Evolutionary conservation across 2,329 filamentous ascomycete species (phyloP).

Genomic region (Beauveria brongniartii): DNA sequence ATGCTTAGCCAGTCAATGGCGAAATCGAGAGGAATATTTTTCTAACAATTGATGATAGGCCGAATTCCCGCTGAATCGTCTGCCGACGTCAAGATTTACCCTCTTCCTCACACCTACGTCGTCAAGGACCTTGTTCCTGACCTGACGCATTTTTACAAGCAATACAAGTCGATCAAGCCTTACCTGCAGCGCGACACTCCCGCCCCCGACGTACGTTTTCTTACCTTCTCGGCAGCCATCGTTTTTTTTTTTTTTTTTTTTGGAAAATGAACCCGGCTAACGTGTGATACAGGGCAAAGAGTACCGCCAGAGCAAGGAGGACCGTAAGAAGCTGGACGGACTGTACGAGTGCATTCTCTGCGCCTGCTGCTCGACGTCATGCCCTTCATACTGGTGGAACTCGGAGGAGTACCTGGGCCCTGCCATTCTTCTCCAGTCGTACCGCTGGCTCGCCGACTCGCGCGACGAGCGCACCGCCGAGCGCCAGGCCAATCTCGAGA

Average conservation of each 20-base stretch:
- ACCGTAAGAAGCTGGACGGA: conserved; percentile 94
- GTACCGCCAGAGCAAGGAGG: conserved; percentile 80
- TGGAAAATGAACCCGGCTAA: neutral
- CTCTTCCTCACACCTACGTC: conserved; percentile 95
- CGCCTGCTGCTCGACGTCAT: conserved; percentile 97
- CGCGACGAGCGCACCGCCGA: conserved; percentile 83
- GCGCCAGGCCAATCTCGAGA: conserved; percentile 87
- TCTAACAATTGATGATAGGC: conserved; percentile 47
- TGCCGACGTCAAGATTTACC: conserved; percentile 89
- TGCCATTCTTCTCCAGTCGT: conserved; percentile 92
- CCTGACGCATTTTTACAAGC: conserved; percentile 98
- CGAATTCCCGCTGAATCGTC: conserved; percentile 79
- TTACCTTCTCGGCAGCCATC: neutral
- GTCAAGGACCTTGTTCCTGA: conserved; percentile 99
- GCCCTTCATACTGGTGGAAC: conserved; percentile 99
- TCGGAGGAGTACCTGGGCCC: conserved; percentile 96
- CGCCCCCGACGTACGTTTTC: conserved; percentile 63
- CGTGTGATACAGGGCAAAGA: conserved; percentile 65
- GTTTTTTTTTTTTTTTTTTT: neutral
- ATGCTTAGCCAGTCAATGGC: neutral
- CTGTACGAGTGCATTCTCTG: conserved; percentile 99
- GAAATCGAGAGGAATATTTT: neutral
- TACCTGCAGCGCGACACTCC: conserved; percentile 90
- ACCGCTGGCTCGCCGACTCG: conserved; percentile 93
- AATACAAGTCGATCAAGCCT: conserved; percentile 99